Evolutionary conservation across 768 basidiomycete genomes (phyloP), one percentile per base, ranked within the genome.

Genomic region (Lentinula detonsa): DNA sequence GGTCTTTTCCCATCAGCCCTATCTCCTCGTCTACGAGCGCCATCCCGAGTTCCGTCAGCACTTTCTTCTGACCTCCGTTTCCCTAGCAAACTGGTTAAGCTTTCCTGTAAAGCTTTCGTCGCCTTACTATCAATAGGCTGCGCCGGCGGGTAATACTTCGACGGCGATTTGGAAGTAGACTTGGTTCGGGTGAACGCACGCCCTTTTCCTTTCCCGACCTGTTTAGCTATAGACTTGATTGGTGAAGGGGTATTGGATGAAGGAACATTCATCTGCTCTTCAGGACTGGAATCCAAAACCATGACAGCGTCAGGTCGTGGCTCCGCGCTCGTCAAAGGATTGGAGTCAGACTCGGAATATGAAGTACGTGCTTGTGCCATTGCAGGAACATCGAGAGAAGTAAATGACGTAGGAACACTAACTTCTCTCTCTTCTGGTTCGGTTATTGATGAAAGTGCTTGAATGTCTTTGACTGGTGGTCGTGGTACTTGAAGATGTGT

Each of bases 11-110:
- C 73, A 43, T 43, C 28, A 31, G 28, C 40, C 54, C 67, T 69
- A 23, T 60, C 51, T 51, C 35, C 59, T 21, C 15, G 46, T 43
- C 58, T 46, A 10, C 61, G 59, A 35, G 46, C 56, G 10, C 57
- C 63, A 23, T 37, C 28, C 18, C 39, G 37, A 31, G 65, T 68
- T 6, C 66, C 66, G 16, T 69, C 72, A 52, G 79, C 78, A 3
- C 77, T 76, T 10, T 78, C 79, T 3, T 75, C 73, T 0, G 78
- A 72, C 9, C 78, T 76, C 8, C 89, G 79, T 69, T 93, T 92
- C 8, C 89, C 90, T 33, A 92, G 74, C 59, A 91, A 70, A 21
- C 82, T 81, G 5, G 84, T 83, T 53, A 91, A 82, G 62, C 83
- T 87, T 64, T 90, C 86, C 63, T 88, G 82, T 21, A 91, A 73